Evolutionary conservation across 345 rosid genomes (phyloP), one percentile per base, ranked within the genome.

Genomic region (Pugionium cornutum): DNA sequence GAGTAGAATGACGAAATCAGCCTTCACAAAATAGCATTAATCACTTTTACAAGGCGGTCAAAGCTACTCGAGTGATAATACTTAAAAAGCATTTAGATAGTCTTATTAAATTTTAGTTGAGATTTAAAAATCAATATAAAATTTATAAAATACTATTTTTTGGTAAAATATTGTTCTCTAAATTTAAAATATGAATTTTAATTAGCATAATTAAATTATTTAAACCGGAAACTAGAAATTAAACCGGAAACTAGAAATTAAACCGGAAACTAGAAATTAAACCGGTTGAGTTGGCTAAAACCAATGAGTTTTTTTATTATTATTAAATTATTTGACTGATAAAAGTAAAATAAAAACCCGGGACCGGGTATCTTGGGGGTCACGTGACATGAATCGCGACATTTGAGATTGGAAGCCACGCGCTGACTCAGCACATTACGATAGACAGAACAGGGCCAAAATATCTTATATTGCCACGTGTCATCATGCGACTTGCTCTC

Each of bases 321-420:
- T 8, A 40, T 44, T 2, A 33, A 41, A 40, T 26, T 5, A 40
- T 27, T 37, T n/a, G 25, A 49, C 53, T 8, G 57, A 8, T 30
- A 7, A 64, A 43, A 9, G 33, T 5, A 56, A 45, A 6, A 11
- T 31, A 40, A 64, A 54, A 66, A 66, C 57, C 59, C 68, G 42
- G 70, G 53, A 75, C 87, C 89, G 90, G 86, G 91, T 75, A 84
- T 84, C 92, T 82, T 81, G 94, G 87, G 84, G 68, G 79, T 84
- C 96, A 88, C 89, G 89, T 91, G 92, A 79, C 77, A 54, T 58
- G 73, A 50, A 60, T 74, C 80, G 68, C 79, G 36, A 56, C 61
- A 27, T 39, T 69, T 88, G 68, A 87, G 77, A 74, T 40, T 66
- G 75, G 29, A 28, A 57, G 61, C 29, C 75, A 36, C 39, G 36